Evolutionary conservation across 139 green algal genomes (phyloP), one percentile per base, ranked within the genome.

Genomic region (Yamagishiella unicocca): DNA sequence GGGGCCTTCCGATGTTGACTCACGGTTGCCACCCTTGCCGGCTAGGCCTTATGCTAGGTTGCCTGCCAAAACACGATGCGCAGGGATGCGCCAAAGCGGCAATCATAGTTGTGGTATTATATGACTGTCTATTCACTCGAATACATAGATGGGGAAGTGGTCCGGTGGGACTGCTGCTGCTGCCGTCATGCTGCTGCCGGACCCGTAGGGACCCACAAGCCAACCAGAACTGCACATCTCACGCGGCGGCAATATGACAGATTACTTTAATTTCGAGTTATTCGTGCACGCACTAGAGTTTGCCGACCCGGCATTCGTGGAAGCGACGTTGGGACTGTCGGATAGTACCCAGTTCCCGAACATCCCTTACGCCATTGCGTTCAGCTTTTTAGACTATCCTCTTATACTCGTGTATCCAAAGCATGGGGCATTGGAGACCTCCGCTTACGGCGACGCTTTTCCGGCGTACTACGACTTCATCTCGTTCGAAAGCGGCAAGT

Each of bases 301-400:
- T 37, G 64, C 64, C 4, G 87, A 90, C 53, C 68, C 82, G 19
- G 45, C 37, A 2, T 70, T 90, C 27, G 53, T 87, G 6, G 87
- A 81, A 2, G 55, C 79, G 17, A 77, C 71, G 40, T 19, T 62
- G 33, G 42, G 70, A 1, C 14, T 46, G 38, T n/a, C 78, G 29
- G 67, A 77, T 45, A 82, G n/a, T 17, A 43, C 43, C 50, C 31
- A 50, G 31, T 79, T 73, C 25, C 82, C 82, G 0, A 29, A 68
- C 4, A 50, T 71, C 17, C 71, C 78, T 1, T 82, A 79, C 5
- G 87, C 87, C 2, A 45, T 91, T 25, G 74, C 82, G 0, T 91
- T 91, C 42, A 77, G 81, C 17, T 89, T 91, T 50, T 66, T 91
- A 9, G 88, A 91, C 27, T 91, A 91, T 25, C 88, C 88, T 2